phyloP scores from a whole-genome alignment of 176 grass and related monocot genomes.

The Coix lacrymajobi region DNA sequence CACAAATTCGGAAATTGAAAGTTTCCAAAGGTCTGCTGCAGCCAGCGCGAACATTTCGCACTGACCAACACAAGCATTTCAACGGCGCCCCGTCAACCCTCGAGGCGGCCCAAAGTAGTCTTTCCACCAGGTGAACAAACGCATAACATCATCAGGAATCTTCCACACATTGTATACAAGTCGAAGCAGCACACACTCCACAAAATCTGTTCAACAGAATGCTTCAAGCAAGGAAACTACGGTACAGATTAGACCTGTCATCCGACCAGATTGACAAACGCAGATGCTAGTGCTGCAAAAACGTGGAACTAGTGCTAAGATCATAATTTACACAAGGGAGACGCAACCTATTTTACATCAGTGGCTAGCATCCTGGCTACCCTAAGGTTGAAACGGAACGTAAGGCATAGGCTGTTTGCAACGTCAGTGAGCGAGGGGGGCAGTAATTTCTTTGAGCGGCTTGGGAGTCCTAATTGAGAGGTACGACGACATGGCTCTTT shows the following conservation, averaged over 20 bases:
- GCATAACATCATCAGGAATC: background rate
- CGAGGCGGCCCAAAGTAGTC: background rate
- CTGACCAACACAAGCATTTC: background rate
- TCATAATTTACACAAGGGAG: conserved; percentile 33
- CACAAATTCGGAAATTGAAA: background rate
- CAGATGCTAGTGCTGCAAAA: background rate
- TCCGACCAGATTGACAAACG: background rate
- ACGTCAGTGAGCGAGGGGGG: conserved; percentile 21
- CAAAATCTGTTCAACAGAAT: conserved; percentile 7
- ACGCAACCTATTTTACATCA: conserved; percentile 23
- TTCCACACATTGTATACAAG: background rate
- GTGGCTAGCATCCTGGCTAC: conserved; percentile 9
- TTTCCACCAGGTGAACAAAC: background rate
- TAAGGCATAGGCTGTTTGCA: conserved; percentile 19
- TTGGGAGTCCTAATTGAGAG: conserved; percentile 40
- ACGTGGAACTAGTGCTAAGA: conserved; percentile 14
- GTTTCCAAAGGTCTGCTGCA: background rate
- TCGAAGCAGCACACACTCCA: background rate
- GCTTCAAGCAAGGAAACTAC: conserved; percentile 16
- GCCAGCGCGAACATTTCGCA: background rate
- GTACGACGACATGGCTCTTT: conserved; percentile 72
- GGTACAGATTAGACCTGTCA: background rate
- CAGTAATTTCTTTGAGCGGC: background rate
- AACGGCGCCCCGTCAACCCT: background rate
- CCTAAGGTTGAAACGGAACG: conserved; percentile 26